Conservation (phyloP, 2,329 filamentous ascomycete species). For the Cadophora luteo-olivacea region DNA sequence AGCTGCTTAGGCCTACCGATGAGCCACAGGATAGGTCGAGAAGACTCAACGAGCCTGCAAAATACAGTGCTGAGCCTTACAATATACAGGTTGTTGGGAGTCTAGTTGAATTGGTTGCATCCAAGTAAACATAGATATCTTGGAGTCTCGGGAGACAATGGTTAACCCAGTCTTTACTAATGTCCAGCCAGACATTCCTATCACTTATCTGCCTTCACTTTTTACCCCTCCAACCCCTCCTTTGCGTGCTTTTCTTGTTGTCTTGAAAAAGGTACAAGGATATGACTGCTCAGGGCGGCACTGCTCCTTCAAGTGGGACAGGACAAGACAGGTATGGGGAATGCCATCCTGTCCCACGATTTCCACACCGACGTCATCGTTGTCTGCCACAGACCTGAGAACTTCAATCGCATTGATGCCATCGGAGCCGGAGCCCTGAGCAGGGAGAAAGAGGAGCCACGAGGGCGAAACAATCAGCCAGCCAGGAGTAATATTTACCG, state of each 20-base stretch:
- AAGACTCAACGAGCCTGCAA: background rate
- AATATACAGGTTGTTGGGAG: background rate
- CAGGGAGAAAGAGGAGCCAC: background rate
- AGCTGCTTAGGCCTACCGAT: background rate
- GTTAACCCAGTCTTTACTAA: background rate
- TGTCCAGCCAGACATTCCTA: background rate
- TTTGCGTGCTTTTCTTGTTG: background rate
- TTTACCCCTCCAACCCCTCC: slow-evolving; percentile 10
- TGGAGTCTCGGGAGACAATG: background rate
- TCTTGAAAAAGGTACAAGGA: background rate
- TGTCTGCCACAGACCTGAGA: background rate
- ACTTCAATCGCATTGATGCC: background rate
- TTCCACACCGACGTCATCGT: slow-evolving; percentile 17
- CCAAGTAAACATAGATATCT: background rate
- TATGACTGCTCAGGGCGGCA: slow-evolving; percentile 20
- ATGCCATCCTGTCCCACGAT: slow-evolving; percentile 7
- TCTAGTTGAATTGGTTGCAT: background rate
- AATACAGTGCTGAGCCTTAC: background rate
- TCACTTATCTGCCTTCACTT: background rate
- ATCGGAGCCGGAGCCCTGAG: background rate
- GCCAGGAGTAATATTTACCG: background rate
- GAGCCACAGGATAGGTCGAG: background rate
- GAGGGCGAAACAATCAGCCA: background rate
- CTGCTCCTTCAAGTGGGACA: background rate
- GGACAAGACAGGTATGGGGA: slow-evolving; percentile 11